Evolutionary conservation across 495 filamentous ascomycete genomes (phyloP).

Genomic region (Penicillium canariense): DNA sequence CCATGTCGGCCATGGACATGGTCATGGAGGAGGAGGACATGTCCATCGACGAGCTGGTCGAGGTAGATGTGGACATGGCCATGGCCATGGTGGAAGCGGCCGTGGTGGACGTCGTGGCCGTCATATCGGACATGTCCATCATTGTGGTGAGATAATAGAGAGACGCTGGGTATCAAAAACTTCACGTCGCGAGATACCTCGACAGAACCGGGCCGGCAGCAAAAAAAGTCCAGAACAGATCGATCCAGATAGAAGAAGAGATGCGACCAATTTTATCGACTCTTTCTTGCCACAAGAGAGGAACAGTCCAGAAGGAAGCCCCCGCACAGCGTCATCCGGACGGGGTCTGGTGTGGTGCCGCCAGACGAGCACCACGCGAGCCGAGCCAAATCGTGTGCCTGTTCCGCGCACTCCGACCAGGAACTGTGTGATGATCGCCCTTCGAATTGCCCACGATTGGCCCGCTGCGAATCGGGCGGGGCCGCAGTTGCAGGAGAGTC

Average conservation of each 20-base stretch:
- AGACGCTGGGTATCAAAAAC: not conserved
- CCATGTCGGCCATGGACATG: constrained; percentile 30
- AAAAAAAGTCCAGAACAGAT: not conserved
- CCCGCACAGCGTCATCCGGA: not conserved
- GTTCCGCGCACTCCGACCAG: no score
- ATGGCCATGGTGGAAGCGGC: constrained; percentile 9
- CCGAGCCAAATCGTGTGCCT: no score
- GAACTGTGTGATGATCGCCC: no score
- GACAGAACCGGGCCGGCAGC: not conserved
- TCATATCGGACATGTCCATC: constrained; percentile 25
- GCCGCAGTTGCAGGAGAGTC: not conserved
- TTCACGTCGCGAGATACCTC: not conserved
- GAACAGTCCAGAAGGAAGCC: no score
- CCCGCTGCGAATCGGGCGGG: not conserved
- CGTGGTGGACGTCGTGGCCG: constrained; percentile 12
- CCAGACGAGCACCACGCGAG: not conserved
- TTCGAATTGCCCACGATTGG: not conserved
- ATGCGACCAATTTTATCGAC: not conserved
- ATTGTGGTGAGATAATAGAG: constrained; percentile 2
- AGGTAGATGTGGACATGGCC: constrained; percentile 21
- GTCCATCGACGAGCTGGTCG: constrained; percentile 15
- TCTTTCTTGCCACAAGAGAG: not conserved
- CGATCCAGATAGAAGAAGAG: no score
- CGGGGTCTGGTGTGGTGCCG: not conserved
- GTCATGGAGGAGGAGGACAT: constrained; percentile 18